Percentiles rank a stretch among this genome's conserved stretches.
Conservation (phyloP, 176 grass and related monocot genomes). For the Avena sativa region DNA sequence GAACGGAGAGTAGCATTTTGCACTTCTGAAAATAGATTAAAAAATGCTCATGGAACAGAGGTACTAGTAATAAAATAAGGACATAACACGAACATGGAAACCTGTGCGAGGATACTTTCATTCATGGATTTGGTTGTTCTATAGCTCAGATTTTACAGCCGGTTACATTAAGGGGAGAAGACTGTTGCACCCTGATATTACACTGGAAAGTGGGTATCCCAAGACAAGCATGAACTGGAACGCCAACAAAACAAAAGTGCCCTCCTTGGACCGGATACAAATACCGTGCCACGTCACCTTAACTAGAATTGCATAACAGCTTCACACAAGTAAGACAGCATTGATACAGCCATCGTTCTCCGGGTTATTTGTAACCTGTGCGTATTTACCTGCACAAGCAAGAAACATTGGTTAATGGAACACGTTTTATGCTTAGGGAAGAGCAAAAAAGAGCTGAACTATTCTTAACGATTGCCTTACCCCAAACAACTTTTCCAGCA, state of each 20-base stretch:
- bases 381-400: constrained; percentile 81
- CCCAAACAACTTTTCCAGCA: constrained; percentile 98
- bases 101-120: neutral
- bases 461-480: constrained; percentile 39
- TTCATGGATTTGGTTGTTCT: neutral
- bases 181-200: neutral
- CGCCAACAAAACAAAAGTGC: constrained; percentile 20
- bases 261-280: neutral
- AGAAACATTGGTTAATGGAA: constrained; percentile 13
- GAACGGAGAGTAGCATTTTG: too few relatives aligned
- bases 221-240: neutral
- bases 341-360: constrained; percentile 97
- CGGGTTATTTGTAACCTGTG: constrained; percentile 88
- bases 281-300: neutral
- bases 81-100: neutral
- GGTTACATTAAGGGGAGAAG: neutral
- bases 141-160: constrained; percentile 10
- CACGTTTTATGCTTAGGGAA: neutral
- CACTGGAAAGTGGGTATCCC: neutral
- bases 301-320: neutral
- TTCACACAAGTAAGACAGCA: constrained; percentile 82
- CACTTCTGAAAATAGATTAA: too few relatives aligned
- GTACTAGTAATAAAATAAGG: too few relatives aligned
- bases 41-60: too few relatives aligned
- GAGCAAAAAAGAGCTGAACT: neutral